phyloP scores from a whole-genome alignment of 2,329 filamentous ascomycete genomes.

The Aspergillus fructus region DNA sequence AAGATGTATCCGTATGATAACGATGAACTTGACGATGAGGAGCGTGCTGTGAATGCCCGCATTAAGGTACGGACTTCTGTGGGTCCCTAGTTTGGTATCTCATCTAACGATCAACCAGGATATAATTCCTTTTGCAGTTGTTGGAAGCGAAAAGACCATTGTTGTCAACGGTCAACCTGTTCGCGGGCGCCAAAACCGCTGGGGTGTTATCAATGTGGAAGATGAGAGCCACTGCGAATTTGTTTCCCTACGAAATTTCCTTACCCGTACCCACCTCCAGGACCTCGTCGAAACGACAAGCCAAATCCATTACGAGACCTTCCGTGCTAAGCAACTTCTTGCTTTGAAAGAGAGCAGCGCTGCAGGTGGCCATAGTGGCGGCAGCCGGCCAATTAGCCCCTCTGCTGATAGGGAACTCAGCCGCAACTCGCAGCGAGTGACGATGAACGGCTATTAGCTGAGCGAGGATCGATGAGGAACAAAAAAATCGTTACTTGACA shows the following conservation, averaged over 20 bases:
- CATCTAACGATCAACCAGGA: slow-evolving; percentile 55
- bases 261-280: slow-evolving; percentile 96
- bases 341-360: slow-evolving; percentile 98
- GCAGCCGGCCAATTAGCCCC: slow-evolving; percentile 91
- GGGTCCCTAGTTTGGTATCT: not conserved
- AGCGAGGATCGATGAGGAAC: slow-evolving; percentile 13
- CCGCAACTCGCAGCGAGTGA: slow-evolving; percentile 94
- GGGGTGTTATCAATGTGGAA: slow-evolving; percentile 99
- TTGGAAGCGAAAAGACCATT: slow-evolving; percentile 97
- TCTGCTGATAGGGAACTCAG: slow-evolving; percentile 92
- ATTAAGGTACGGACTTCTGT: slow-evolving; percentile 75
- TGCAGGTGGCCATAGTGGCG: slow-evolving; percentile 64
- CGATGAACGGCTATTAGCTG: slow-evolving; percentile 94
- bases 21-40: slow-evolving; percentile 96
- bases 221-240: slow-evolving; percentile 99
- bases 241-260: slow-evolving; percentile 96
- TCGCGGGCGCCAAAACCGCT: slow-evolving; percentile 95
- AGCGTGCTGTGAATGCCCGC: slow-evolving; percentile 86
- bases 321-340: slow-evolving; percentile 98
- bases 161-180: slow-evolving; percentile 97
- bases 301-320: slow-evolving; percentile 99
- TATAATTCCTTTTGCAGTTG: slow-evolving; percentile 94
- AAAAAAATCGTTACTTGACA: slow-evolving; percentile 18
- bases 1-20: slow-evolving; percentile 99
- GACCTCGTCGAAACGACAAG: slow-evolving; percentile 99